Evolutionary conservation across 2,329 filamentous ascomycete species (phyloP).

Genomic region (Tolypocladium capitatum): DNA sequence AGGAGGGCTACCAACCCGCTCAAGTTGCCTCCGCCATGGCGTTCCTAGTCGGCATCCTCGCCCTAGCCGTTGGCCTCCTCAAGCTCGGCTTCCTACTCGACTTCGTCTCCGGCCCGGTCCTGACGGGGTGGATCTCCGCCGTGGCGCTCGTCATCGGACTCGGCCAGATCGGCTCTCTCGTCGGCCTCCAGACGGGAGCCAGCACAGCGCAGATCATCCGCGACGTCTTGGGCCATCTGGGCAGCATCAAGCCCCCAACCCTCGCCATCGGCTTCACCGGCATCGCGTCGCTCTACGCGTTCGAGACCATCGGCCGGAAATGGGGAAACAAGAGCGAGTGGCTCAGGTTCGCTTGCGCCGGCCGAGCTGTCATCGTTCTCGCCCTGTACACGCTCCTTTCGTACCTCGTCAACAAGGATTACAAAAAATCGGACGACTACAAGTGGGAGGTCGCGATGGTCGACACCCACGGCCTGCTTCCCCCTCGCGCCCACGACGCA

Average conservation of each 20-base stretch:
- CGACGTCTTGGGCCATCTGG: constrained; percentile 42
- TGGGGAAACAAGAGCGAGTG: constrained; percentile 45
- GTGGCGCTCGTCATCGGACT: constrained; percentile 53
- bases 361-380: constrained; percentile 46
- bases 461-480: constrained; percentile 37
- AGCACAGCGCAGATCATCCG: constrained; percentile 44
- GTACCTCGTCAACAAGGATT: constrained; percentile 45
- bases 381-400: constrained; percentile 50
- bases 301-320: constrained; percentile 44
- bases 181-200: constrained; percentile 39
- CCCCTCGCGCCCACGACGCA: constrained; percentile 32
- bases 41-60: constrained; percentile 49
- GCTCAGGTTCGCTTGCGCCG: constrained; percentile 46
- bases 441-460: constrained; percentile 48
- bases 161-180: constrained; percentile 48
- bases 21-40: constrained; percentile 48
- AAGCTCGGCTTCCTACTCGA: constrained; percentile 53
- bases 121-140: constrained; percentile 53
- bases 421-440: constrained; percentile 20
- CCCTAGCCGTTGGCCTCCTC: constrained; percentile 44
- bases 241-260: constrained; percentile 42
- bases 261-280: constrained; percentile 45
- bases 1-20: constrained; percentile 35
- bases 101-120: constrained; percentile 50
- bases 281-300: constrained; percentile 39